A percentile compares a stretch with the other conserved stretches of the same genome.
phyloP scores from a whole-genome alignment of 495 filamentous ascomycete genomes.

The Hypoxylon fuscum region DNA sequence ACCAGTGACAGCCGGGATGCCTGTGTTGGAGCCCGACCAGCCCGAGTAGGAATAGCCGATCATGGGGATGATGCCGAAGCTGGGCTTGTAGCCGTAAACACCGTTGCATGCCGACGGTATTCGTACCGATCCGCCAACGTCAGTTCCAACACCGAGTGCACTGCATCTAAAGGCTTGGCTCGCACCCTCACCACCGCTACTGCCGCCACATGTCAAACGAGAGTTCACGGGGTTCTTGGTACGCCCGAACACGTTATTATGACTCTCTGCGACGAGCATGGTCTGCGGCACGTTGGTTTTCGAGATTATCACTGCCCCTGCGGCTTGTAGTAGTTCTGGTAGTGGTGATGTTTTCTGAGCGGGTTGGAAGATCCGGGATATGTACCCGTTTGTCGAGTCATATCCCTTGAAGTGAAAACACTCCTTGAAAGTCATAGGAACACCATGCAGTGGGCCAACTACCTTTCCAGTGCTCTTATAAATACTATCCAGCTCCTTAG shows the following conservation, averaged over 20 bases:
- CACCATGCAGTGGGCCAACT: slow-evolving; percentile 71
- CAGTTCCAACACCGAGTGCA: slow-evolving; percentile 63
- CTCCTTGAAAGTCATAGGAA: slow-evolving; percentile 74
- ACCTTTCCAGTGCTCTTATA: slow-evolving; percentile 58
- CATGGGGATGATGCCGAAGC: slow-evolving; percentile 62
- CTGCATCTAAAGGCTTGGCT: slow-evolving; percentile 55
- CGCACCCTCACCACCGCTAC: slow-evolving; percentile 68
- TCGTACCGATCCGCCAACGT: slow-evolving; percentile 74
- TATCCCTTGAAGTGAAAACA: slow-evolving; percentile 68
- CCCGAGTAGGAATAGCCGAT: slow-evolving; percentile 39
- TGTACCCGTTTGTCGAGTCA: slow-evolving; percentile 67
- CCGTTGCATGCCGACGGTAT: slow-evolving; percentile 68
- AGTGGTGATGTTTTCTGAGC: slow-evolving; percentile 49
- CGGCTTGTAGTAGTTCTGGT: slow-evolving; percentile 49
- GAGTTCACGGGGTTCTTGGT: slow-evolving; percentile 70
- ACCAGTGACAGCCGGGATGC: slow-evolving; percentile 40
- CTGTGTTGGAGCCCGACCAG: slow-evolving; percentile 42
- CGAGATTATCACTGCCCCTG: slow-evolving; percentile 61
- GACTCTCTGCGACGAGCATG: slow-evolving; percentile 60
- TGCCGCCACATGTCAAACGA: slow-evolving; percentile 66
- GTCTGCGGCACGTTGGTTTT: slow-evolving; percentile 67
- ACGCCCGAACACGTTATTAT: slow-evolving; percentile 72
- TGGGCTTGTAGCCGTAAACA: slow-evolving; percentile 68
- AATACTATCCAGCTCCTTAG: slow-evolving; percentile 64
- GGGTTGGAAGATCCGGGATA: slow-evolving; percentile 62